These are phyloP conservation scores for Exophiala viscosa DNA, from an alignment of 2,329 filamentous ascomycete genomes.

Conservation along the genomic window DNA sequence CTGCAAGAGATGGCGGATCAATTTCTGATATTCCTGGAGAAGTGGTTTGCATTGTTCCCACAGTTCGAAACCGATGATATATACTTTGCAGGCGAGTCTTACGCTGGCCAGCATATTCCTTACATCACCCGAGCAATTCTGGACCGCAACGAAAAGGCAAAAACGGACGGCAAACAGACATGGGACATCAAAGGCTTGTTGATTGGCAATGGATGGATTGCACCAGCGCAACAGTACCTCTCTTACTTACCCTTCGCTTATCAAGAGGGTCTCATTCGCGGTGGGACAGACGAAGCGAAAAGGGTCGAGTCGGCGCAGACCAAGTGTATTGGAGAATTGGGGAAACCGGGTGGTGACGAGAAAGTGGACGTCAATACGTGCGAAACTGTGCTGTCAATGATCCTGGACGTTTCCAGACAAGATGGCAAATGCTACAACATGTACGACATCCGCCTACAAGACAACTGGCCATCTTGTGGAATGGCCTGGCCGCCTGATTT, in stretches of 20 bases:
- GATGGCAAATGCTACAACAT: slow-evolving; percentile 76
- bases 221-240: slow-evolving; percentile 82
- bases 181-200: slow-evolving; percentile 84
- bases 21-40: slow-evolving; percentile 83
- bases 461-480: slow-evolving; percentile 78
- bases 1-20: slow-evolving; percentile 84
- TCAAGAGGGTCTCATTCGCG: slow-evolving; percentile 67
- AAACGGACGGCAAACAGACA: slow-evolving; percentile 38
- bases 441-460: slow-evolving; percentile 88
- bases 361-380: slow-evolving; percentile 68
- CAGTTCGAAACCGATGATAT: slow-evolving; percentile 89
- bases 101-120: slow-evolving; percentile 93
- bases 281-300: slow-evolving; percentile 61
- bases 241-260: slow-evolving; percentile 80
- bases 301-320: slow-evolving; percentile 66
- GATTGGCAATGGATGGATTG: slow-evolving; percentile 98
- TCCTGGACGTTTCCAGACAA: slow-evolving; percentile 64
- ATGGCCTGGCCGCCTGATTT: slow-evolving; percentile 98
- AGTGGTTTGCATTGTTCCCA: slow-evolving; percentile 86
- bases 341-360: slow-evolving; percentile 55
- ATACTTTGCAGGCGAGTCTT: slow-evolving; percentile 94
- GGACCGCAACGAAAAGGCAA: slow-evolving; percentile 70
- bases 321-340: slow-evolving; percentile 61
- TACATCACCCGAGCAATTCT: slow-evolving; percentile 92
- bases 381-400: slow-evolving; percentile 69